Evolutionary conservation across 2,329 filamentous ascomycete species (phyloP).

Genomic region (Diaporthe nobilis): DNA sequence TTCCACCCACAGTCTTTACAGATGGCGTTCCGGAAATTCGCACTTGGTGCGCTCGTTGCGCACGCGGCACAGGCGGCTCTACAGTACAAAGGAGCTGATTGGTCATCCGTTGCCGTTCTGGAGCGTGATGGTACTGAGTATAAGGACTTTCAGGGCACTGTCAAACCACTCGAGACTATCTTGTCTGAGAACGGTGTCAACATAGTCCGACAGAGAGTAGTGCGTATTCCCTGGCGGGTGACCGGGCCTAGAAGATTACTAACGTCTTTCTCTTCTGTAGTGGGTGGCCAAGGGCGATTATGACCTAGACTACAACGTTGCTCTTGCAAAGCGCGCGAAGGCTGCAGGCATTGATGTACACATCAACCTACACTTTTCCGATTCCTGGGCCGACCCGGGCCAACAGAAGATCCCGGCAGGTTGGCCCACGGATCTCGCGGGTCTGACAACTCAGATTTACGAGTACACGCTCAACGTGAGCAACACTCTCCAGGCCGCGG

Average conservation of each 20-base stretch:
- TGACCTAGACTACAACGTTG: slow-evolving; percentile 78
- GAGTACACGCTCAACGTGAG: slow-evolving; percentile 76
- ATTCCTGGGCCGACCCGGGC: slow-evolving; percentile 79
- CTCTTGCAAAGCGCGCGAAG: slow-evolving; percentile 74
- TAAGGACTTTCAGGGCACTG: slow-evolving; percentile 67
- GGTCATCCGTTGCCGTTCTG: slow-evolving; percentile 74
- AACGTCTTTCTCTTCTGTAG: neutral
- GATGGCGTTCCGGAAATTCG: slow-evolving; percentile 15
- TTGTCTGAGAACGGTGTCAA: slow-evolving; percentile 75
- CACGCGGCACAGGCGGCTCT: slow-evolving; percentile 29
- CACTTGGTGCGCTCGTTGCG: neutral
- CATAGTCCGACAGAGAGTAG: slow-evolving; percentile 65
- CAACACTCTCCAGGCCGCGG: slow-evolving; percentile 70
- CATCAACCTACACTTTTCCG: slow-evolving; percentile 76
- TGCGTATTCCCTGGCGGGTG: slow-evolving; percentile 46
- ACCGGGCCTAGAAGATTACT: neutral
- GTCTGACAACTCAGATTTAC: slow-evolving; percentile 74
- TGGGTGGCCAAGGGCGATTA: slow-evolving; percentile 57
- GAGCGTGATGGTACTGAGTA: slow-evolving; percentile 74
- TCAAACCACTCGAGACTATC: slow-evolving; percentile 73
- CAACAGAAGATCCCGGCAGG: slow-evolving; percentile 74
- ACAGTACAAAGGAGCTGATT: slow-evolving; percentile 37
- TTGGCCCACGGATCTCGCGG: slow-evolving; percentile 73
- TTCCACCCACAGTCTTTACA: slow-evolving; percentile 21
- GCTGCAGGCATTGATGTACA: slow-evolving; percentile 72